Base-by-base conservation (phyloP, 2,329 filamentous ascomycete species). In the Grosmannia clavigera region DNA sequence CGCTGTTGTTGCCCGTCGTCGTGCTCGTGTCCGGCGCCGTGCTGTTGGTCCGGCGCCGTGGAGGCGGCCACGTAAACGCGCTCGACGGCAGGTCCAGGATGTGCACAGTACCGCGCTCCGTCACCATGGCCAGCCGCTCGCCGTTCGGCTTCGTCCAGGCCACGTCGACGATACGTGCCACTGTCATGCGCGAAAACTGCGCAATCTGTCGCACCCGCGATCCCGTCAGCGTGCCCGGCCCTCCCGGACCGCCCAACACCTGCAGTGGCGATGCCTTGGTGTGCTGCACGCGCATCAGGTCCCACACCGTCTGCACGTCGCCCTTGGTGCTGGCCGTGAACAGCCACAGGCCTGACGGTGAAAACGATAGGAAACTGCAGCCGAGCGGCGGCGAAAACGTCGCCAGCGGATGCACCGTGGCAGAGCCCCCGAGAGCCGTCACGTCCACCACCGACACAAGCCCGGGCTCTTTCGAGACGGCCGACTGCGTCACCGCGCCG, bases 61-160 rank as follows among this genome's bases (percentile, higher is more conserved):
- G 85, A 29, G 91, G 89, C 50, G 92, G 92, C 92, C 92, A 96
- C 65, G 88, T 84, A 66, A 92, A 92, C 5, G 90, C 89, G 64
- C 84, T 88, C 54, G 83, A 79, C 10, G 91, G 90, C 72, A 97
- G 82, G 65, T 96, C 89, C 64, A 96, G 86, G 52, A 97, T 82
- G 73, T 99, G 94, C 12, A 96, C 85, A 10, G 94, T 99, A n/a
- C 92, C 91, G 66, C 92, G 88, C 68, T 95, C 90, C 0, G 94
- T 97, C 31, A 96, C 84, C 74, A 99, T 85, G 1, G 92, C 92
- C 48, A 95, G 75, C 61, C 88, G 86, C 69, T 95, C 89, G 27
- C 89, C 90, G 60, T 86, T 85, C 3, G 89, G 89, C 59, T 83
- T 81, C 1, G 87, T 87, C 94, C 94, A 99, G 3, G 85, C 84